Conservation (phyloP, 1,284 basidiomycete genomes). For the Pseudozyma tsukubaensis region DNA sequence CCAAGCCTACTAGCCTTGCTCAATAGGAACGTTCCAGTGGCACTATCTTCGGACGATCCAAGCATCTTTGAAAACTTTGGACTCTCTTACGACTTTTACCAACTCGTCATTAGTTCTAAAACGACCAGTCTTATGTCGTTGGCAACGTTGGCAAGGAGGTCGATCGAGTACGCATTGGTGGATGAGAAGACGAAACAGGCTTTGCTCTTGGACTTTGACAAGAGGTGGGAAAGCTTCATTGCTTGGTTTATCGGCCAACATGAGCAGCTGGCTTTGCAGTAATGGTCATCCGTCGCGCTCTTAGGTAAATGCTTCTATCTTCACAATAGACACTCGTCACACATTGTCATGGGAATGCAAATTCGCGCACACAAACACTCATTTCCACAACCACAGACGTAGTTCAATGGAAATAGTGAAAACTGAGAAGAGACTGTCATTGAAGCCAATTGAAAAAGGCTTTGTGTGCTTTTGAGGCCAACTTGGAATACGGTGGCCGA, state of each 20-base stretch:
- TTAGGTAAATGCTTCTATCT: too few relatives aligned
- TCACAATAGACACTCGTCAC: neutral
- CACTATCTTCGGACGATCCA: conserved; percentile 79
- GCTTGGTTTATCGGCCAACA: conserved; percentile 16
- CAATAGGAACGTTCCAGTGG: conserved; percentile 78
- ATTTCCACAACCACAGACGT: neutral
- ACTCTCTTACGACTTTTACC: conserved; percentile 60
- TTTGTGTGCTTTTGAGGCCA: too few relatives aligned
- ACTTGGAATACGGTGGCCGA: neutral
- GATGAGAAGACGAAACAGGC: conserved; percentile 19
- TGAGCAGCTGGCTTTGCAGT: too few relatives aligned
- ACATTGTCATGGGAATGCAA: neutral
- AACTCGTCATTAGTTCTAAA: conserved; percentile 39
- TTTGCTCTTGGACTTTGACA: conserved; percentile 41
- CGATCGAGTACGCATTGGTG: conserved; percentile 40
- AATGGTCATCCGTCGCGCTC: too few relatives aligned
- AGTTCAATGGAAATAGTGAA: neutral
- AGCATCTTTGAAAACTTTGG: conserved; percentile 81
- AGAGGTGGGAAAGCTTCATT: conserved; percentile 42
- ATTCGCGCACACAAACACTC: conserved; percentile 1
- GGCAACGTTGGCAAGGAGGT: conserved; percentile 36
- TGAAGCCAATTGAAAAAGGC: neutral
- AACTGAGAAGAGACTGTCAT: neutral
- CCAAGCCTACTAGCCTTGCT: conserved; percentile 71
- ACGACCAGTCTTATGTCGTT: conserved; percentile 38